These are phyloP conservation scores for Leccinum uliginosum DNA, from an alignment of 768 basidiomycete species.

Conservation along the genomic window DNA sequence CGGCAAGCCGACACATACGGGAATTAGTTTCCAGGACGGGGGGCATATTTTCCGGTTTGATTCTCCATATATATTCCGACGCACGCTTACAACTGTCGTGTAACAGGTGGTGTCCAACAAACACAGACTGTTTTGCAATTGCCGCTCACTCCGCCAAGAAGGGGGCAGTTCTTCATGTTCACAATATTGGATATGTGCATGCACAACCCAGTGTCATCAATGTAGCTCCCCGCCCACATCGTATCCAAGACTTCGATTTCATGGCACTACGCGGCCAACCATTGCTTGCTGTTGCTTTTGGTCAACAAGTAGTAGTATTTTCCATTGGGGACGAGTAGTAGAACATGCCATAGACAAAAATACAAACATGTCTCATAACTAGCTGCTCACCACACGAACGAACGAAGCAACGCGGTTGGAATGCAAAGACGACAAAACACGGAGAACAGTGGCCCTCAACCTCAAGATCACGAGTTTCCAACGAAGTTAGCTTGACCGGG, in stretches of 20 bases:
- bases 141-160: slow-evolving; percentile 53
- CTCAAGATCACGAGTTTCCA: slow-evolving; percentile 12
- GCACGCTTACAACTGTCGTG: not conserved
- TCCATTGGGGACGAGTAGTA: slow-evolving; percentile 58
- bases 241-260: slow-evolving; percentile 75
- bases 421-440: not conserved
- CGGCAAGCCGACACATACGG: slow-evolving; percentile 64
- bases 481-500: slow-evolving; percentile 23
- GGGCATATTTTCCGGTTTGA: slow-evolving; percentile 61
- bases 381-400: slow-evolving; percentile 10
- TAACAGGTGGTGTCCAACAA: slow-evolving; percentile 71
- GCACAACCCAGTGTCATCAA: slow-evolving; percentile 58
- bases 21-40: slow-evolving; percentile 62
- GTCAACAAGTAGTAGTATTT: slow-evolving; percentile 54
- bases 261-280: slow-evolving; percentile 56
- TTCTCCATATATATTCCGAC: not conserved
- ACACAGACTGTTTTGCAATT: slow-evolving; percentile 74
- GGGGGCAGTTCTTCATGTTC: slow-evolving; percentile 67
- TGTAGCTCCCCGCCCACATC: slow-evolving; percentile 58
- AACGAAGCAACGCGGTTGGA: slow-evolving; percentile 1
- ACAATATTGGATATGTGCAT: slow-evolving; percentile 62
- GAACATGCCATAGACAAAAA: slow-evolving; percentile 1
- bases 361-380: slow-evolving; percentile 22
- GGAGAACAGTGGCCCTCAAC: not conserved
- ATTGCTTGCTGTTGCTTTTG: slow-evolving; percentile 64